Base-by-base conservation (phyloP, 2,329 filamentous ascomycete species). In the Orbilia ellipsospora region DNA sequence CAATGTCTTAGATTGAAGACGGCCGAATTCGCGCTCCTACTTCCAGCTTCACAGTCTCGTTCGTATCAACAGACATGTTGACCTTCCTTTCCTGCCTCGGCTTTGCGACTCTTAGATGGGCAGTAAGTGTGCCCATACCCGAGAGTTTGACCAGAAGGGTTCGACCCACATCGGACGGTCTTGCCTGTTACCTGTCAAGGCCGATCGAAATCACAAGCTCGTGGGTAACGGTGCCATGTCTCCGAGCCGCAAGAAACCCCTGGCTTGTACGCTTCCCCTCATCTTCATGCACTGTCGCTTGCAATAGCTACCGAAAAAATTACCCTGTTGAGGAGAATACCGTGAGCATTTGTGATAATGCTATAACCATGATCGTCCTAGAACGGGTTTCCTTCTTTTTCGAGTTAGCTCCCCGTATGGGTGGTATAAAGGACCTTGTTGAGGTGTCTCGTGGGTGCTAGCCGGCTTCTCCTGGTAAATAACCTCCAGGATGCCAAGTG, bases 11-110 rank as follows among this genome's bases (percentile, higher is more conserved):
- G 57, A 62, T 44, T 12, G 18, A 63, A 54, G 51, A 70, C 51
- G 57, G 59, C 50, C 65, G 20, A 36, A 36, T 36, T 36, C 31
- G 31, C 31, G 31, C 10, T 36, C 31, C 2, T 2, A 23, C 40
- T 48, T 40, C n/a, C 60, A 54, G 45, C 48, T 40, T 69, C 56
- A 62, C 44, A 40, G 18, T 69, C 42, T 56, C 40, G 56, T 56
- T 56, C 56, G 51, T 55, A 62, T 54, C 55, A 40, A 42, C 4
- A 36, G 50, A 23, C 50, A 63, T 56, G 51, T 63, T 26, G 18
- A 70, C 66, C 66, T 70, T 28, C 57, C 66, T 57, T 69, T 70
- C 57, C 57, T 70, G 59, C 66, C 66, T 70, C 66, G 66, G 66
- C 66, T 70, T 70, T n/a, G 23, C 12, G 13, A 57, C 40, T 36